Conservation (phyloP, 139 green algal genomes). For the Coelastrella sp. region DNA sequence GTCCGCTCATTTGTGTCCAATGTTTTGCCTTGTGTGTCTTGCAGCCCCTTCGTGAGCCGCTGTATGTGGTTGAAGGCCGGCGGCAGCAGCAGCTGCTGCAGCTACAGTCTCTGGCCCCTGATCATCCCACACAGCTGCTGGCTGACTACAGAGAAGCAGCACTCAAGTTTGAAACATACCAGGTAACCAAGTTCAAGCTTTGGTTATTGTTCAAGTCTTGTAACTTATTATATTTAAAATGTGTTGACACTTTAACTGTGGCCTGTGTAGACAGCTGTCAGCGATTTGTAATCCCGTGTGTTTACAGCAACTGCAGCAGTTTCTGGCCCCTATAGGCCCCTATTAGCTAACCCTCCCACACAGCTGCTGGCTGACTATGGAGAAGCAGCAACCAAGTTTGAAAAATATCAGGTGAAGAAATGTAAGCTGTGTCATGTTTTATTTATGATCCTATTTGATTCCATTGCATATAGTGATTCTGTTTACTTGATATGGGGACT, state of each 20-base stretch:
- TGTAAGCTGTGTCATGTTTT: not conserved
- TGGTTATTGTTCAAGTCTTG: no score
- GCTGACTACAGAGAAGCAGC: conserved; percentile 32
- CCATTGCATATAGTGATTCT: no score
- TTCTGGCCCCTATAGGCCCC: not conserved
- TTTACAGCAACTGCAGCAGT: no score
- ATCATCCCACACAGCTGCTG: conserved; percentile 16
- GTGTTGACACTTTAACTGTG: no score
- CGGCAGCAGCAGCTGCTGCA: conserved; percentile 5
- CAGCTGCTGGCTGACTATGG: conserved; percentile 38
- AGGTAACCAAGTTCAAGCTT: not conserved
- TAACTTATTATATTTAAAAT: no score
- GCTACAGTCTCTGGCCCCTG: not conserved
- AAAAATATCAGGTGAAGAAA: conserved; percentile 1
- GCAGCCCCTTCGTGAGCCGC: not conserved
- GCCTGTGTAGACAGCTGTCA: no score
- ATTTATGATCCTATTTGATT: no score
- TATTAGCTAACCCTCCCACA: not conserved
- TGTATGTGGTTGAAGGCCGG: not conserved
- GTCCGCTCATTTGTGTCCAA: not conserved
- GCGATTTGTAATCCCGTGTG: no score
- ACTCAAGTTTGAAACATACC: conserved; percentile 23
- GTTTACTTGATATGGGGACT: no score
- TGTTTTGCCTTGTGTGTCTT: not conserved
- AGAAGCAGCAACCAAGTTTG: conserved; percentile 14